Evolutionary conservation across 352 stramenopile species (phyloP), one percentile per base, ranked within the genome.

Genomic region (Phytophthora fragariaefolia): DNA sequence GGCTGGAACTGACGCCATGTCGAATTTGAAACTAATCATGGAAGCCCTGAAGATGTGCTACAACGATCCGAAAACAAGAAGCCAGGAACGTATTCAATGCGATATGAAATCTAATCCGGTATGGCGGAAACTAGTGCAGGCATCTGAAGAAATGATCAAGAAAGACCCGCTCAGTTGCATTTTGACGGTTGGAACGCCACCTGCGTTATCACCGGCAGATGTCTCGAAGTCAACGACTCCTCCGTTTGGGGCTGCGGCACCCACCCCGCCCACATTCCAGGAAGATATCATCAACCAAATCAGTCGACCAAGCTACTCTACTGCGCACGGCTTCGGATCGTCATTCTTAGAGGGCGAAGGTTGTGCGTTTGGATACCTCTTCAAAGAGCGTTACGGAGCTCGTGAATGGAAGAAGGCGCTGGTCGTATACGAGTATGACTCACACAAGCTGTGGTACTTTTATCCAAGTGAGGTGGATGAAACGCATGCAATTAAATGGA

Each of bases 391-490:
- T 2, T 73, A 83, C 30, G 74, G 72, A 43, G 77, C 73, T 1
- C 68, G 71, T 3, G 81, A 90, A 65, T 96, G 88, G 88, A 87
- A 93, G 54, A 94, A 94, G 60, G 85, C 84, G 53, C 64, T 96
- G 20, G 79, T 96, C 50, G 88, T 96, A 55, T 96, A 93, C 61
- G 88, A 96, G 58, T 92, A 92, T 50, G 84, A 82, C 43, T 92
- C 85, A 38, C 87, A 95, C 74, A 96, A 96, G 67, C 58, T 96
- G 18, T 96, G 88, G 88, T 96, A 93, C 69, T 96, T 96, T 63
- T 93, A 95, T 43, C 88, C 88, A 40, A 93, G 82, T 49, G 86
- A 94, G 63, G 82, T 94, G 26, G 87, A 96, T 59, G 82, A 91
- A 62, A 82, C 79, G 4, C 80, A 95, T 30, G 70, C 79, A 23